A percentile compares a stretch with the other conserved stretches of the same genome.
These are phyloP conservation scores for Agaricus bisporus DNA, from an alignment of 768 basidiomycete species.

Conservation along the genomic window DNA sequence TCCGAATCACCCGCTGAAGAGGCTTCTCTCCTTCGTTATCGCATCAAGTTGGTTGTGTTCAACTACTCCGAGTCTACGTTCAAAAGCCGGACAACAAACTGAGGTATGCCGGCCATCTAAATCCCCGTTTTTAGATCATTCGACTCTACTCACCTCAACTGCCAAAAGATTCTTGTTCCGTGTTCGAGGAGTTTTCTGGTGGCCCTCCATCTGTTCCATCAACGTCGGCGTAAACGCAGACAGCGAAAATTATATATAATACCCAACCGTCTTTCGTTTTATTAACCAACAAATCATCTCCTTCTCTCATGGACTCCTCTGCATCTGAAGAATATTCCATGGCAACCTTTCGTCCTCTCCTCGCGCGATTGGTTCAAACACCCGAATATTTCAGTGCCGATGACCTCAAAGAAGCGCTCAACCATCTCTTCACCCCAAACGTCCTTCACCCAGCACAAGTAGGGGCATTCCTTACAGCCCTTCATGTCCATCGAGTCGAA, in stretches of 20 bases:
- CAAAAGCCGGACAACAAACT: too few species aligned
- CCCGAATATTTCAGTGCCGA: conserved; percentile 77
- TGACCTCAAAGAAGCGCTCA: conserved; percentile 69
- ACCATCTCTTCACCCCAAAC: conserved; percentile 66
- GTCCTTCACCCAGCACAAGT: conserved; percentile 67
- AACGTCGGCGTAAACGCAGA: neutral
- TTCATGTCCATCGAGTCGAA: conserved; percentile 78
- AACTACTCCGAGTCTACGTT: neutral
- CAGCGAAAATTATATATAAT: neutral
- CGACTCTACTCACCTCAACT: neutral
- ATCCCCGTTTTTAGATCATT: too few species aligned
- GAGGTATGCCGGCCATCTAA: neutral
- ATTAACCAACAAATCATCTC: neutral
- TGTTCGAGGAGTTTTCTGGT: too few species aligned
- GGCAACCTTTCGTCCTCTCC: conserved; percentile 64
- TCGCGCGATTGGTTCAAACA: conserved; percentile 73
- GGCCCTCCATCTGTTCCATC: too few species aligned
- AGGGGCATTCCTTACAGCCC: conserved; percentile 84
- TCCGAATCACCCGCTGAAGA: neutral
- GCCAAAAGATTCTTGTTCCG: neutral
- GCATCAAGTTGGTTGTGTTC: neutral
- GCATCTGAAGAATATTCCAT: conserved; percentile 20
- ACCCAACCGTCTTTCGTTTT: neutral
- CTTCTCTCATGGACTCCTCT: neutral
- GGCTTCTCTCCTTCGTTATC: neutral